phyloP scores from a whole-genome alignment of 225 moss, liverwort and hornwort genomes.

The Bryoerythrophyllum caledonicum region DNA sequence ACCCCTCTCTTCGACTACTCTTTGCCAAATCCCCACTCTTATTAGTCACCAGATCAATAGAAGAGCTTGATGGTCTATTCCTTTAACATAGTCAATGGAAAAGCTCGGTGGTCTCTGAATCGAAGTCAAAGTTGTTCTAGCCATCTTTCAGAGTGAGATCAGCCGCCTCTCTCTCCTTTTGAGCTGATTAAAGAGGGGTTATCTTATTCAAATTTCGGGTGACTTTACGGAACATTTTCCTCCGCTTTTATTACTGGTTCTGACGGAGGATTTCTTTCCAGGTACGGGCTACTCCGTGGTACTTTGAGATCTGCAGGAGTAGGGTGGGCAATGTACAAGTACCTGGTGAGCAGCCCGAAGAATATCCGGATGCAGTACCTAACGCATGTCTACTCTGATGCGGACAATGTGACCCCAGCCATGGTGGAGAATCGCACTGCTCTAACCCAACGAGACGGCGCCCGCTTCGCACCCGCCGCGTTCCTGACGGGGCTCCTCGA shows the following conservation, averaged over 20 bases:
- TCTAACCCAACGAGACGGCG: slow-evolving; percentile 82
- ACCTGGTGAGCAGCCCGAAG: slow-evolving; percentile 80
- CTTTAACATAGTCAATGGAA: too few species aligned
- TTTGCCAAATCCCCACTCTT: too few species aligned
- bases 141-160: too few species aligned
- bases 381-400: slow-evolving; percentile 85
- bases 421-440: slow-evolving; percentile 74
- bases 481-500: slow-evolving; percentile 86
- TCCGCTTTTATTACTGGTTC: neutral
- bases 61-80: too few species aligned
- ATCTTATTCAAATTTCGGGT: too few species aligned
- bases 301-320: slow-evolving; percentile 75
- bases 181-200: too few species aligned
- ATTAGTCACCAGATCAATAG: too few species aligned
- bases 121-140: too few species aligned
- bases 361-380: slow-evolving; percentile 87
- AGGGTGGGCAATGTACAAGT: slow-evolving; percentile 98
- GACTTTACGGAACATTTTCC: neutral
- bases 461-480: slow-evolving; percentile 83
- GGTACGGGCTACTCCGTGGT: slow-evolving; percentile 73
- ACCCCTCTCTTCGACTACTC: too few species aligned
- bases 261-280: slow-evolving; percentile 25
- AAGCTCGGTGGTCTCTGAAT: too few species aligned
- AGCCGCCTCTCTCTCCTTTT: too few species aligned
- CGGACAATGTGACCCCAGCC: slow-evolving; percentile 75